Conservation (phyloP, 2,329 filamentous ascomycete species). For the Seiridium unicorne region DNA sequence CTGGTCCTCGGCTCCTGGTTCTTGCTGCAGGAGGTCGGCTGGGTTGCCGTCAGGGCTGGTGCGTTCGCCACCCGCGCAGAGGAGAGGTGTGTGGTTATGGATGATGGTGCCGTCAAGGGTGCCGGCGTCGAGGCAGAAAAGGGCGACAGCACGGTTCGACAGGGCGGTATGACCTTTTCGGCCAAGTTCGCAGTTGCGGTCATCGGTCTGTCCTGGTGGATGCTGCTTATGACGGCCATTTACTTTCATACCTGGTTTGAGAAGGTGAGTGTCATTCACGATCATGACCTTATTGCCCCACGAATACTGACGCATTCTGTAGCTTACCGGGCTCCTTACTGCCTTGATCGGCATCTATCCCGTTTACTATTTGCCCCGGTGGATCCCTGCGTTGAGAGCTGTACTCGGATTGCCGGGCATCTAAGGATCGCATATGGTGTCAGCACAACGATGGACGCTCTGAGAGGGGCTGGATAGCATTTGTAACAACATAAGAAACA, state of each 20-base stretch:
- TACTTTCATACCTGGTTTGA: slow-evolving; percentile 99
- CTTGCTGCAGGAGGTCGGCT: slow-evolving; percentile 75
- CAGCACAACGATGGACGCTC: not conserved
- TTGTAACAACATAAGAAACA: too few relatives aligned
- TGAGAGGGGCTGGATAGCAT: too few relatives aligned
- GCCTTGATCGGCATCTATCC: slow-evolving; percentile 20
- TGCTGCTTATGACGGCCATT: slow-evolving; percentile 97
- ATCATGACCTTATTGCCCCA: not conserved
- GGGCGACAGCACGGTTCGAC: slow-evolving; percentile 14
- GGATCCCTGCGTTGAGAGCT: slow-evolving; percentile 18
- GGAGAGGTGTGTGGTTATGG: slow-evolving; percentile 64
- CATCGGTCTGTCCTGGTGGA: slow-evolving; percentile 78
- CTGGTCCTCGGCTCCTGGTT: slow-evolving; percentile 82
- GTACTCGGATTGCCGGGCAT: slow-evolving; percentile 23
- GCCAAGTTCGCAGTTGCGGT: slow-evolving; percentile 61
- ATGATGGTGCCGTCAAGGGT: slow-evolving; percentile 64
- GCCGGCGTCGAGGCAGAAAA: slow-evolving; percentile 47
- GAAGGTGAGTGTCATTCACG: slow-evolving; percentile 61
- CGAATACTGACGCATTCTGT: not conserved
- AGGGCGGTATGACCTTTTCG: slow-evolving; percentile 40
- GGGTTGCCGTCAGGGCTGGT: slow-evolving; percentile 46
- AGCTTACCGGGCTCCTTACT: slow-evolving; percentile 47
- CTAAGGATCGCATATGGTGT: slow-evolving; percentile 7
- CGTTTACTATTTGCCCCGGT: slow-evolving; percentile 22
- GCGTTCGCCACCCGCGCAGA: slow-evolving; percentile 46